phyloP scores from a whole-genome alignment of 2,329 filamentous ascomycete genomes.

The Cordyceps cicadae region DNA sequence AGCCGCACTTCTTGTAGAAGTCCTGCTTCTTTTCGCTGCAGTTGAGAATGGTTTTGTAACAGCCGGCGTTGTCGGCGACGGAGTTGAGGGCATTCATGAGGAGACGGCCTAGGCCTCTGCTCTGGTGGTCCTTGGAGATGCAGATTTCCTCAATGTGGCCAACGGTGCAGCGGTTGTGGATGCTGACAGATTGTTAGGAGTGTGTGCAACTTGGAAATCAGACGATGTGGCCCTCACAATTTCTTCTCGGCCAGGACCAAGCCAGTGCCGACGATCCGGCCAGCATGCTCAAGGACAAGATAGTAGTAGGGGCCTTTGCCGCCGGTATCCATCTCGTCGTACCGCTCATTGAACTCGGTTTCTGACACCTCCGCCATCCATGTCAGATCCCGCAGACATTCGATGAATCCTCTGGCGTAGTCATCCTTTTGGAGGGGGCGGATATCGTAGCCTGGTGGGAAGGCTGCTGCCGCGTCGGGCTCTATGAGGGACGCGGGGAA shows the following conservation, averaged over 20 bases:
- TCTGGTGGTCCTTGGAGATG: conserved; percentile 69
- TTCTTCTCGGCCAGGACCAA: conserved; percentile 72
- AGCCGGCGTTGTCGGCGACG: conserved; percentile 64
- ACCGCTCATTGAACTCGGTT: conserved; percentile 58
- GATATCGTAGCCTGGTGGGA: conserved; percentile 62
- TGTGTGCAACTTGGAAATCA: not conserved
- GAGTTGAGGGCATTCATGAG: conserved; percentile 72
- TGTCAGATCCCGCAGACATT: conserved; percentile 67
- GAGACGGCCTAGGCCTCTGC: conserved; percentile 67
- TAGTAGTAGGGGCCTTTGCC: conserved; percentile 55
- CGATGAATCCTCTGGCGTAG: conserved; percentile 63
- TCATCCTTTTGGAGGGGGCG: conserved; percentile 62
- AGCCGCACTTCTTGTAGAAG: conserved; percentile 51
- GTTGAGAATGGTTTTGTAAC: conserved; percentile 71
- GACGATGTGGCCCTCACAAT: conserved; percentile 38
- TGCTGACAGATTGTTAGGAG: conserved; percentile 29
- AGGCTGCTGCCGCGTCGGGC: conserved; percentile 46
- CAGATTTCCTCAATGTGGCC: conserved; percentile 84
- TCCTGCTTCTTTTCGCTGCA: conserved; percentile 71
- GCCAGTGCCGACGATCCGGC: conserved; percentile 63
- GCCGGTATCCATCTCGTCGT: conserved; percentile 44
- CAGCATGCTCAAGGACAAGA: conserved; percentile 57
- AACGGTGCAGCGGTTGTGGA: conserved; percentile 58
- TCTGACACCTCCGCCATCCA: conserved; percentile 65
- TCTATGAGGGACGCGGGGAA: conserved; percentile 62